Evolutionary conservation across 75 land plant species (phyloP), one percentile per base, ranked within the genome.

Genomic region (Cryptomeria japonica): DNA sequence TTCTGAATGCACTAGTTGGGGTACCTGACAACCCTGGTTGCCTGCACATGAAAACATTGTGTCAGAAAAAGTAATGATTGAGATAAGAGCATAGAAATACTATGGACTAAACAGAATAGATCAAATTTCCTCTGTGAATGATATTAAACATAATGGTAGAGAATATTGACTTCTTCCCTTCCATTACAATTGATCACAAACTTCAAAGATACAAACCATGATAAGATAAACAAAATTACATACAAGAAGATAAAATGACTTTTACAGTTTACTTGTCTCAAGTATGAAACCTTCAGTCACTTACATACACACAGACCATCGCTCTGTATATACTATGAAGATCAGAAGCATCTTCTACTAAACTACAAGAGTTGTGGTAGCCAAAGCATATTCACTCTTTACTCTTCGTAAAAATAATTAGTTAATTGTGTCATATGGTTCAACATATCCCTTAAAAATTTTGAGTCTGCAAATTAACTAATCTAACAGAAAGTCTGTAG

Each of bases 21-120:
- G 99, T 44, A 96, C 93, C 73, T 94, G 94, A 46, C 87, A 88
- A 49, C 95, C 94, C 16, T 84, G 58, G 83, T 90, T 92, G 31
- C 92, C 99, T 96, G 91, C 90, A 90, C 25, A 38, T 53, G 11
- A 18, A 72, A 53, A 22, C 36, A 28, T 49, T 53, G 84, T 28
- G 51, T 80, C 41, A 80, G 44, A 80, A 80, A 80, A 25, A 42
- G 10, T 12, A 11, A 11, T 7, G n/a, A 44, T 44, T 47, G 44
- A 10, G 6, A 44, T n/a, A 28, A 28, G 3, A 41, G 13, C 12
- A 28, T 44, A 11, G 28, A 75, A 75, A 28, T 47, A 80, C 49
- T 19, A 80, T 28, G 4, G 28, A 3, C 0, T 31, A 16, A 31
- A 14, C 12, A 12, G 37, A 25, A 32, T 34, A 75, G 13, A 3